Evolutionary conservation across 1,284 basidiomycete genomes (phyloP), one percentile per base, ranked within the genome.

Genomic region (Irpex sp.): DNA sequence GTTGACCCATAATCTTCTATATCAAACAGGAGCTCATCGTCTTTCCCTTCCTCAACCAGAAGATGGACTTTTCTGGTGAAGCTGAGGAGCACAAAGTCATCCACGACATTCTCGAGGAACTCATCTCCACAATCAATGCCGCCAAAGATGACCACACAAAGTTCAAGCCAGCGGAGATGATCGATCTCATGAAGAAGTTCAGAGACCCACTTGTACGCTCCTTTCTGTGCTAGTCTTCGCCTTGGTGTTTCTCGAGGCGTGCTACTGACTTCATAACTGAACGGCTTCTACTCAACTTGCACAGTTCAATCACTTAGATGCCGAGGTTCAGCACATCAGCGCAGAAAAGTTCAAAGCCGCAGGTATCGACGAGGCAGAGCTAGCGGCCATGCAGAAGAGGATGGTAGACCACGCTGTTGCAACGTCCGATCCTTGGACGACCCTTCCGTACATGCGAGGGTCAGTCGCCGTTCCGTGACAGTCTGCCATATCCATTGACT

Each of bases 371-470:
- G 40, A 44, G 40, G 11, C 1, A 15, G 40, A 44, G 8, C 5
- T 44, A 5, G 40, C 5, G 3, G 40, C 8, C 15, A 44, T 44
- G 40, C 40, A 11, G 11, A 44, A 44, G 40, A 44, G 15, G 15
- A 9, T 44, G 8, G 40, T 11, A 3, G 15, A 72, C 77, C 70
- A 76, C 60, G 75, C 76, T 0, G 73, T 75, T 57, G 58, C 66
- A 3, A 64, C 74, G 57, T 76, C 71, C 13, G 72, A 76, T 58
- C 73, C 73, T 0, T 77, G 73, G 67, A 60, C 75, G 31, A 62
- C 73, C 1, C 66, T 78, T 8, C 78, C 78, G 3, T 79, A 69
- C 67, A 76, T 77, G 75, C 67, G 70, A 60, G 74, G 75, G 77
- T 76, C 2, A 17, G 74, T 66, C n/a, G 3, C 21, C 21, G 21